A percentile compares a stretch with the other conserved stretches of the same genome.
Conservation (phyloP, 495 filamentous ascomycete genomes). For the Aspergillus asperescens region DNA sequence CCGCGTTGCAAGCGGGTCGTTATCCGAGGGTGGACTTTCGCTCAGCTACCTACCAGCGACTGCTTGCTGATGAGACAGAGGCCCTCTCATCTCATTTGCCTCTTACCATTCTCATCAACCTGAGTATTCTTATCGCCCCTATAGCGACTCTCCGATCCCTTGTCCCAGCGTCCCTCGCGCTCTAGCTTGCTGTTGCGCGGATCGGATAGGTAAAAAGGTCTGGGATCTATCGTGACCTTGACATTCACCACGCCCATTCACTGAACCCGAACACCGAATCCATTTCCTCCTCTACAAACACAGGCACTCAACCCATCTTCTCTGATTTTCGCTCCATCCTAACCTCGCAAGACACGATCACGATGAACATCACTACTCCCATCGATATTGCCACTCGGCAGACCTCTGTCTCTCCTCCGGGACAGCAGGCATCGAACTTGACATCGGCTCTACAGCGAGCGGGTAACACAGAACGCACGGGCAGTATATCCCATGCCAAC, state of each 20-base stretch:
- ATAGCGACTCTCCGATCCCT: neutral
- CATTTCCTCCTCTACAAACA: conserved; percentile 23
- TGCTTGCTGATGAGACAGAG: conserved; percentile 19
- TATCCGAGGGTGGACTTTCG: conserved; percentile 42
- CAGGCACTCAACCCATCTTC: conserved; percentile 23
- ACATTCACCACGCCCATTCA: conserved; percentile 15
- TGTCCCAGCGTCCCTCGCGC: conserved; percentile 29
- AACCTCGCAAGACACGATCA: conserved; percentile 27
- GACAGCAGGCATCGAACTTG: conserved; percentile 56
- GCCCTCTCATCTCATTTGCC: conserved; percentile 32
- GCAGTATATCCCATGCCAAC: conserved; percentile 39
- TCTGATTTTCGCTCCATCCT: conserved; percentile 33
- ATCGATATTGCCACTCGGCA: conserved; percentile 63
- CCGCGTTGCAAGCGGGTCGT: conserved; percentile 39
- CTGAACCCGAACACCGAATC: conserved; percentile 9
- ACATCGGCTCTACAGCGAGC: conserved; percentile 55
- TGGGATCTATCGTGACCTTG: conserved; percentile 14
- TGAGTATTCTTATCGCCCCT: conserved; percentile 22
- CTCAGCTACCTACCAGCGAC: conserved; percentile 34
- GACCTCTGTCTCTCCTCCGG: conserved; percentile 57
- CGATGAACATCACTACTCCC: conserved; percentile 51
- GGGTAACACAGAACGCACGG: conserved; percentile 36
- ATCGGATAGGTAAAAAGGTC: conserved; percentile 35
- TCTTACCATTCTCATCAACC: conserved; percentile 40
- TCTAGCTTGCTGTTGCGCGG: conserved; percentile 41